Evolutionary conservation across 768 basidiomycete genomes (phyloP).

Genomic region (Termitomyces sp.): DNA sequence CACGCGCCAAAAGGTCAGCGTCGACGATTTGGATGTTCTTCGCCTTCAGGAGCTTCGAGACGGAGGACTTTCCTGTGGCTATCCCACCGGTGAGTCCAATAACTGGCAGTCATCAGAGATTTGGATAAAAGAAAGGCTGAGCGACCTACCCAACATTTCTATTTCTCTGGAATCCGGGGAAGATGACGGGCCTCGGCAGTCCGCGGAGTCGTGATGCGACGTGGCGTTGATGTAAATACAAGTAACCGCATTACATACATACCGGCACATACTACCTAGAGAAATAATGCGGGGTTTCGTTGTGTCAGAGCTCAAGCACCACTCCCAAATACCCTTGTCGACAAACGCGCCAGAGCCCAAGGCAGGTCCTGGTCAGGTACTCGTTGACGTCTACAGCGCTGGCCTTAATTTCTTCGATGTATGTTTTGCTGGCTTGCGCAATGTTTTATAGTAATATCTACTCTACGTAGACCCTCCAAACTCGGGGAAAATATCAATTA

Average conservation of each 20-base stretch:
- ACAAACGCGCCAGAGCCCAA: slow-evolving; percentile 57
- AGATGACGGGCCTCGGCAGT: background rate
- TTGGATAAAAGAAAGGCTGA: background rate
- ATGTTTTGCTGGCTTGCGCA: slow-evolving; percentile 9
- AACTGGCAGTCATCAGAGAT: slow-evolving; percentile 42
- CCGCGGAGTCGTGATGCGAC: background rate
- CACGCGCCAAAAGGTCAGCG: slow-evolving; percentile 85
- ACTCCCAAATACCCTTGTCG: slow-evolving; percentile 55
- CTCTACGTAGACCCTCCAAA: slow-evolving; percentile 64
- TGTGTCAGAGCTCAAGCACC: slow-evolving; percentile 66
- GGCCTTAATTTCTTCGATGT: slow-evolving; percentile 80
- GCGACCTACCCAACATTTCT: slow-evolving; percentile 9
- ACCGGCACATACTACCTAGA: too few relatives aligned
- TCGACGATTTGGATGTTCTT: slow-evolving; percentile 84
- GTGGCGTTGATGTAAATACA: background rate
- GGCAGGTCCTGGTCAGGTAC: slow-evolving; percentile 48
- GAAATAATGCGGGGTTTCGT: slow-evolving; percentile 75
- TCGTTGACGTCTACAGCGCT: slow-evolving; percentile 74
- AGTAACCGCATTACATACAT: too few relatives aligned
- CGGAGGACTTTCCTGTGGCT: slow-evolving; percentile 94
- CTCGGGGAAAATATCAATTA: slow-evolving; percentile 85
- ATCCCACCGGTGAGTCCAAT: slow-evolving; percentile 96
- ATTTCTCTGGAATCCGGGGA: background rate
- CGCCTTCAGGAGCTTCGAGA: slow-evolving; percentile 65
- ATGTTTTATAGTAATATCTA: slow-evolving; percentile 4